Conservation (phyloP, 345 rosid species). For the Luvunga scandens region DNA sequence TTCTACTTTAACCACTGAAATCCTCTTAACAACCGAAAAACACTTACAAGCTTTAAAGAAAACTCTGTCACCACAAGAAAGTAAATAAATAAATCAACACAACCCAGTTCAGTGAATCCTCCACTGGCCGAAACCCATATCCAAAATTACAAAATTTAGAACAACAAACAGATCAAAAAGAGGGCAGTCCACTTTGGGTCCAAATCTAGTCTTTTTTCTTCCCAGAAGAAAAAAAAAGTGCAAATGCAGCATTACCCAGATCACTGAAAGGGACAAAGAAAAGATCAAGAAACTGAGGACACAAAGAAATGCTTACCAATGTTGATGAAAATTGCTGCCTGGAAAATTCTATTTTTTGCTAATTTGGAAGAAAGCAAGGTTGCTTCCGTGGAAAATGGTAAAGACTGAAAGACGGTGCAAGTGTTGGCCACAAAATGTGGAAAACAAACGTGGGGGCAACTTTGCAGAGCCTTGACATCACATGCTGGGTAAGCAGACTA, state of each 20-base stretch:
- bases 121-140: slow-evolving; percentile 19
- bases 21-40: slow-evolving; percentile 10
- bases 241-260: slow-evolving; percentile 40
- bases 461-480: slow-evolving; percentile 27
- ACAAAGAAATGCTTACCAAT: slow-evolving; percentile 8
- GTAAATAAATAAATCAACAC: slow-evolving; percentile 4
- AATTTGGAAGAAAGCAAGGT: slow-evolving; percentile 7
- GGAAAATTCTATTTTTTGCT: not conserved
- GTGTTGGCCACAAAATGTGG: slow-evolving; percentile 39
- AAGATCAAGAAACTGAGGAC: slow-evolving; percentile 21
- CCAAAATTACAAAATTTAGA: slow-evolving; percentile 11
- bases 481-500: slow-evolving; percentile 28
- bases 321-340: slow-evolving; percentile 11
- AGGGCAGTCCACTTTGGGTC: not conserved
- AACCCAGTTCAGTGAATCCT: slow-evolving; percentile 15
- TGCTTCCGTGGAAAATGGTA: slow-evolving; percentile 11
- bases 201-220: slow-evolving; percentile 1
- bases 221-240: not conserved
- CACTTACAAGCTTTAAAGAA: not conserved
- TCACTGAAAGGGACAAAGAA: slow-evolving; percentile 8
- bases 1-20: not conserved
- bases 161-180: slow-evolving; percentile 8
- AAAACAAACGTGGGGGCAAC: slow-evolving; percentile 83
- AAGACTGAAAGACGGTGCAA: slow-evolving; percentile 5
- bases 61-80: slow-evolving; percentile 4